These are phyloP conservation scores for Centaurea solstitialis DNA, from an alignment of 129 eudicot species.

Conservation along the genomic window DNA sequence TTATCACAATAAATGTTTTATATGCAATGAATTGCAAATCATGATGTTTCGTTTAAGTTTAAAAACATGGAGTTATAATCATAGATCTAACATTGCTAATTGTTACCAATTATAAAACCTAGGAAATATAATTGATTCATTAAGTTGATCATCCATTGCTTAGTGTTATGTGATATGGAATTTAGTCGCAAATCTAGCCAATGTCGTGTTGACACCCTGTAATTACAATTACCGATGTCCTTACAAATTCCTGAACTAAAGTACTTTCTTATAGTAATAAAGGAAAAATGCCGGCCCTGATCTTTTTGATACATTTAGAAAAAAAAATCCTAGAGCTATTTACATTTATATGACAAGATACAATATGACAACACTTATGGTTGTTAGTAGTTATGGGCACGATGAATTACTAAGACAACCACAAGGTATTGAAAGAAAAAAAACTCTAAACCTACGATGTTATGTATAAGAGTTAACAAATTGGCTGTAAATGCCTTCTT, in stretches of 20 bases:
- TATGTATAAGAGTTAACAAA: background rate
- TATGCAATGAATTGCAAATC: too few relatives aligned
- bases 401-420: background rate
- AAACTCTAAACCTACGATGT: background rate
- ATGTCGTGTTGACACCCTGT: background rate
- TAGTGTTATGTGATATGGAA: background rate
- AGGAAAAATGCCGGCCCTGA: background rate
- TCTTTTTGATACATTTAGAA: background rate
- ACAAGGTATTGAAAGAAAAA: background rate
- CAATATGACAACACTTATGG: too few relatives aligned
- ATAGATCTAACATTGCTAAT: background rate
- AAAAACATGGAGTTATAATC: too few relatives aligned
- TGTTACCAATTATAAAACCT: too few relatives aligned
- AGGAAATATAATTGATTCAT: background rate
- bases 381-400: background rate
- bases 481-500: background rate
- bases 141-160: background rate
- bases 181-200: background rate
- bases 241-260: background rate
- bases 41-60: background rate
- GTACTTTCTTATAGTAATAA: background rate
- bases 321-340: background rate
- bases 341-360: background rate
- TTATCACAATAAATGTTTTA: too few relatives aligned
- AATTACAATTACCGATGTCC: background rate